Evolutionary conservation across 768 basidiomycete genomes (phyloP).

Genomic region (Artomyces pyxidatus): DNA sequence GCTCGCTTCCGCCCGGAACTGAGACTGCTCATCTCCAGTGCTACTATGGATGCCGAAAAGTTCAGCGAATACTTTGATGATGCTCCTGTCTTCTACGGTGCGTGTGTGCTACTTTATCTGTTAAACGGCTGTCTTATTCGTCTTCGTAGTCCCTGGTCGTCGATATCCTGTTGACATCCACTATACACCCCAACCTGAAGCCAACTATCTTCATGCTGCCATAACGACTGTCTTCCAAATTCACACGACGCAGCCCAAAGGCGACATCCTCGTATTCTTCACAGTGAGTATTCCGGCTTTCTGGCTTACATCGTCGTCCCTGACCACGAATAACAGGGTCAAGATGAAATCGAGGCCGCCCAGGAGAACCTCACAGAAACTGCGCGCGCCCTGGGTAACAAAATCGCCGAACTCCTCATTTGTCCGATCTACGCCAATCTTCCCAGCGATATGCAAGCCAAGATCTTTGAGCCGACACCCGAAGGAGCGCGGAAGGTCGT

Average conservation of each 20-base stretch:
- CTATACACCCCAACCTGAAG: slow-evolving; percentile 98
- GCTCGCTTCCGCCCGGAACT: slow-evolving; percentile 94
- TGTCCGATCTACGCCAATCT: slow-evolving; percentile 98
- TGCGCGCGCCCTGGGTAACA: slow-evolving; percentile 89
- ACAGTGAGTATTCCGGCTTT: slow-evolving; percentile 47
- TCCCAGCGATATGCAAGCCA: slow-evolving; percentile 99
- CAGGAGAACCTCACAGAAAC: slow-evolving; percentile 96
- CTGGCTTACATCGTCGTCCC: slow-evolving; percentile 2
- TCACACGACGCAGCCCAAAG: slow-evolving; percentile 96
- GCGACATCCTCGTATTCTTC: slow-evolving; percentile 95
- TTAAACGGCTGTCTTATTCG: not conserved
- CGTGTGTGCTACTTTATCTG: slow-evolving; percentile 18
- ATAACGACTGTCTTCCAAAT: slow-evolving; percentile 99
- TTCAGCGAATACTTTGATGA: slow-evolving; percentile 97
- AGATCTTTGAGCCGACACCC: slow-evolving; percentile 98
- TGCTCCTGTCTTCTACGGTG: slow-evolving; percentile 91
- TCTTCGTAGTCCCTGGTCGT: slow-evolving; percentile 77
- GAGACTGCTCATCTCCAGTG: slow-evolving; percentile 87
- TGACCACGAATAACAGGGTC: slow-evolving; percentile 50
- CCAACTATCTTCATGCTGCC: slow-evolving; percentile 96
- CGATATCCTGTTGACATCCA: slow-evolving; percentile 97
- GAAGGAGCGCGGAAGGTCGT: slow-evolving; percentile 96
- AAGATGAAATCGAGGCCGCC: slow-evolving; percentile 98
- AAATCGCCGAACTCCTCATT: slow-evolving; percentile 87
- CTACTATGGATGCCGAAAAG: slow-evolving; percentile 96